phyloP scores from a whole-genome alignment of 2,329 filamentous ascomycete genomes.

The Coniochaeta pulveracea region DNA sequence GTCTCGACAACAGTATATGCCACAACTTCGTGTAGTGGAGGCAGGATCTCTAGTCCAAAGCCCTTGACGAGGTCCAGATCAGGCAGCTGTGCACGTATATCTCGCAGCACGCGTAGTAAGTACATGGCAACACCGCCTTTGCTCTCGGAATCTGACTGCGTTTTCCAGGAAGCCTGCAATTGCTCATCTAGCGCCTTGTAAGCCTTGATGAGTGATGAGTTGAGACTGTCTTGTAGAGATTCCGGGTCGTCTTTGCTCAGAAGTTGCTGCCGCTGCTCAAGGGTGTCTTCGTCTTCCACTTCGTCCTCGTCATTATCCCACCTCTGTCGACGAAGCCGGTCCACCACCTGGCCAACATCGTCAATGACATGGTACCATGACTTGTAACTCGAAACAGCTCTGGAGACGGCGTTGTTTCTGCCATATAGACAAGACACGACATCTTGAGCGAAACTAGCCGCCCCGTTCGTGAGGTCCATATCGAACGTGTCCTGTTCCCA shows the following conservation, averaged over 20 bases:
- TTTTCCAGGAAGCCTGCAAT: constrained; percentile 36
- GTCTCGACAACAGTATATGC: constrained; percentile 42
- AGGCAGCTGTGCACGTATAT: constrained; percentile 58
- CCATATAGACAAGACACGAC: constrained; percentile 63
- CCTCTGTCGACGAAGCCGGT: constrained; percentile 52
- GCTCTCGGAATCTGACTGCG: constrained; percentile 31
- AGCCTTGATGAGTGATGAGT: constrained; percentile 19
- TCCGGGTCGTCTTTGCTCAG: constrained; percentile 52
- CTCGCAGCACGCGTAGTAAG: constrained; percentile 61
- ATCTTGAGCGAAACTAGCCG: constrained; percentile 54
- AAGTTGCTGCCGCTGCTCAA: constrained; percentile 53
- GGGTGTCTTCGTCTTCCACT: constrained; percentile 61
- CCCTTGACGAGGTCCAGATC: constrained; percentile 32
- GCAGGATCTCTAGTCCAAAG: constrained; percentile 52
- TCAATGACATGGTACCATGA: constrained; percentile 67
- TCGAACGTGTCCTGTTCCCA: constrained; percentile 59
- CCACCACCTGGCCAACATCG: constrained; percentile 50
- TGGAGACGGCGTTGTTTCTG: constrained; percentile 53
- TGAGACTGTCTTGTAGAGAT: constrained; percentile 21
- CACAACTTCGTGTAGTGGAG: constrained; percentile 52
- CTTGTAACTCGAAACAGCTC: constrained; percentile 51
- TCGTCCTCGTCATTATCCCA: constrained; percentile 70
- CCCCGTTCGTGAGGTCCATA: constrained; percentile 54
- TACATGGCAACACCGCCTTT: constrained; percentile 49
- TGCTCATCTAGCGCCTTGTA: constrained; percentile 40